Conservation (phyloP, 2,329 filamentous ascomycete genomes). For the Monilinia fructicola region DNA sequence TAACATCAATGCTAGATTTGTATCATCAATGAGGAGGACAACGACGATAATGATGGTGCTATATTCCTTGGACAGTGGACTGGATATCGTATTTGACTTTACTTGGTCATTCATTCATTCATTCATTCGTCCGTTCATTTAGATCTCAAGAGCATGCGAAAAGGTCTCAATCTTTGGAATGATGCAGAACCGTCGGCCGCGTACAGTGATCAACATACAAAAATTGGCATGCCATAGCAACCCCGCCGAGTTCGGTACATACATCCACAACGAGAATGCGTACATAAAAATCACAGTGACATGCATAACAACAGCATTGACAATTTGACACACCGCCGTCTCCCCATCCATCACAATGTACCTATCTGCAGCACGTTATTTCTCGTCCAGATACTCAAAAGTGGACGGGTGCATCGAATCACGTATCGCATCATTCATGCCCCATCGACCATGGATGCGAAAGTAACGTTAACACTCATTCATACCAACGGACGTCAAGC, state of each 20-base stretch:
- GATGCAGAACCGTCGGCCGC: not conserved
- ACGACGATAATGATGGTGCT: not conserved
- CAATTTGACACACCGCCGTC: not conserved
- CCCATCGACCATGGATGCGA: conserved; percentile 11
- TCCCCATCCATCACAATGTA: not conserved
- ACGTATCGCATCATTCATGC: not conserved
- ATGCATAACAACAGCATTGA: not conserved
- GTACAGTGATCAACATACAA: not conserved
- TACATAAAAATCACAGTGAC: not conserved
- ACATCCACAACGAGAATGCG: not conserved
- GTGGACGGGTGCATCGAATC: not conserved
- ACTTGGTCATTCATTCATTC: conserved; percentile 2
- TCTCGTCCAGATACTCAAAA: not conserved
- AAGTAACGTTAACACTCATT: conserved; percentile 20
- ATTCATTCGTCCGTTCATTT: not conserved
- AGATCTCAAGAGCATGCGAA: not conserved
- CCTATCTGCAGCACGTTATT: not conserved
- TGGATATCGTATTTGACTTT: not conserved
- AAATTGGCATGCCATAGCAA: not conserved
- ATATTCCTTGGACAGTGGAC: not conserved
- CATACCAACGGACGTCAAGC: conserved; percentile 14
- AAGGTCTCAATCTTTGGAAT: not conserved
- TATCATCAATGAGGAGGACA: not conserved
- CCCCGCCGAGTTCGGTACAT: not conserved
- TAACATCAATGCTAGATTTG: not conserved